Conservation (phyloP, 140 eudicot genomes). For the Erigeron philadelphicus region DNA sequence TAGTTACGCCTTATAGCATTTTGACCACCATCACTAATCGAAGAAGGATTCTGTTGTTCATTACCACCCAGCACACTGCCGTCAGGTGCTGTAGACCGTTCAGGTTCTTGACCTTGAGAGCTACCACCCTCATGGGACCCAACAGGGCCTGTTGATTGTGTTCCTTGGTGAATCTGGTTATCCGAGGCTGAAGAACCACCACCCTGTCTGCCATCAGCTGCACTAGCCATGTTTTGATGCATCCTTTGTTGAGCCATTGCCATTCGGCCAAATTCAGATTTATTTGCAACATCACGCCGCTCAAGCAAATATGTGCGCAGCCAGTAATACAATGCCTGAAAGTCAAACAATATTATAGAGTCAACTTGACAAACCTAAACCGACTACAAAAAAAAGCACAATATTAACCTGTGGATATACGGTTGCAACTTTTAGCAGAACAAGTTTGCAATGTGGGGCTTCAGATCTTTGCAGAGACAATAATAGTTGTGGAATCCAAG, state of each 20-base stretch:
- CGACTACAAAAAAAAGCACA: slow-evolving; percentile 1
- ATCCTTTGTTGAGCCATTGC: slow-evolving; percentile 98
- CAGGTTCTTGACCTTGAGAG: slow-evolving; percentile 79
- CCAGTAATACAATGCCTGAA: slow-evolving; percentile 95
- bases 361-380: slow-evolving; percentile 9
- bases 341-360: slow-evolving; percentile 5
- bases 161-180: slow-evolving; percentile 65
- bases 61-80: slow-evolving; percentile 52
- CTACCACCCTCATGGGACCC: slow-evolving; percentile 67
- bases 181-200: slow-evolving; percentile 60
- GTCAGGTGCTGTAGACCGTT: slow-evolving; percentile 58
- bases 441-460: slow-evolving; percentile 95
- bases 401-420: slow-evolving; percentile 86
- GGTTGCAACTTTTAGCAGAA: slow-evolving; percentile 81
- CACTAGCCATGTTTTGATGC: slow-evolving; percentile 74
- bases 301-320: slow-evolving; percentile 92
- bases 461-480: slow-evolving; percentile 91
- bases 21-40: slow-evolving; percentile 63
- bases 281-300: slow-evolving; percentile 95
- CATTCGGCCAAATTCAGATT: slow-evolving; percentile 81
- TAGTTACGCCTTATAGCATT: slow-evolving; percentile 70
- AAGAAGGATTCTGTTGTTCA: slow-evolving; percentile 67
- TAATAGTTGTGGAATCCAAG: slow-evolving; percentile 95
- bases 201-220: slow-evolving; percentile 68
- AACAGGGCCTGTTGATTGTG: slow-evolving; percentile 53